Conservation (phyloP, 2,329 filamentous ascomycete genomes). For the Colletotrichum lupini region DNA sequence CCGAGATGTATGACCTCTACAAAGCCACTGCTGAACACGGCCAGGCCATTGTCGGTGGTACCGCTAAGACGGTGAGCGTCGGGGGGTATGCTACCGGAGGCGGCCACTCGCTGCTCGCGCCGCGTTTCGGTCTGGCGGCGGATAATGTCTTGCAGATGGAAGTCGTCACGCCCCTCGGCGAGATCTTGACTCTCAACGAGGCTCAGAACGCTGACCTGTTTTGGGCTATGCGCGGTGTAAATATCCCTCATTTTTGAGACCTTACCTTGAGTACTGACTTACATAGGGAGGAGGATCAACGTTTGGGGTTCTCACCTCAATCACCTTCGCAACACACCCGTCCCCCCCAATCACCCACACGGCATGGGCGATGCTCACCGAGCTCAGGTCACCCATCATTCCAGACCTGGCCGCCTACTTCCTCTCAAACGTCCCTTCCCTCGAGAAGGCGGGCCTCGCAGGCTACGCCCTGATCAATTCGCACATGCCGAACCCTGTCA, state of each 20-base stretch:
- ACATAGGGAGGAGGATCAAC: slow-evolving; percentile 67
- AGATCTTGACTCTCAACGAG: slow-evolving; percentile 62
- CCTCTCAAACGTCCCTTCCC: slow-evolving; percentile 55
- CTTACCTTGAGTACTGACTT: background rate
- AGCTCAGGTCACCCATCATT: slow-evolving; percentile 49
- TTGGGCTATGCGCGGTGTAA: slow-evolving; percentile 70
- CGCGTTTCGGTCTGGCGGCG: slow-evolving; percentile 67
- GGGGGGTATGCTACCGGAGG: slow-evolving; percentile 72
- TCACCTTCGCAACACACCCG: slow-evolving; percentile 65
- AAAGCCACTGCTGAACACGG: slow-evolving; percentile 54
- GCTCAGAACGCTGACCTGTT: slow-evolving; percentile 68
- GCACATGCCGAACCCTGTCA: slow-evolving; percentile 47
- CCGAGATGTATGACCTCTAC: slow-evolving; percentile 62
- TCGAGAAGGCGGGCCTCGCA: slow-evolving; percentile 63
- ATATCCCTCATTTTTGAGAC: slow-evolving; percentile 34
- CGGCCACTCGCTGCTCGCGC: slow-evolving; percentile 66
- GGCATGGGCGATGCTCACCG: slow-evolving; percentile 38
- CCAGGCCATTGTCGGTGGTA: slow-evolving; percentile 65
- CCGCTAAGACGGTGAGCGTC: slow-evolving; percentile 65
- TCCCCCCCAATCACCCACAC: slow-evolving; percentile 48
- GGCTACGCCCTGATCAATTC: slow-evolving; percentile 52
- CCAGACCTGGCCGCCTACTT: slow-evolving; percentile 60
- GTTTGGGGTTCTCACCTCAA: slow-evolving; percentile 68
- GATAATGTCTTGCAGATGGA: slow-evolving; percentile 71
- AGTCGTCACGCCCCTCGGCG: slow-evolving; percentile 63